Conservation (phyloP, 768 basidiomycete genomes). For the Amanita pseudoporphyria region DNA sequence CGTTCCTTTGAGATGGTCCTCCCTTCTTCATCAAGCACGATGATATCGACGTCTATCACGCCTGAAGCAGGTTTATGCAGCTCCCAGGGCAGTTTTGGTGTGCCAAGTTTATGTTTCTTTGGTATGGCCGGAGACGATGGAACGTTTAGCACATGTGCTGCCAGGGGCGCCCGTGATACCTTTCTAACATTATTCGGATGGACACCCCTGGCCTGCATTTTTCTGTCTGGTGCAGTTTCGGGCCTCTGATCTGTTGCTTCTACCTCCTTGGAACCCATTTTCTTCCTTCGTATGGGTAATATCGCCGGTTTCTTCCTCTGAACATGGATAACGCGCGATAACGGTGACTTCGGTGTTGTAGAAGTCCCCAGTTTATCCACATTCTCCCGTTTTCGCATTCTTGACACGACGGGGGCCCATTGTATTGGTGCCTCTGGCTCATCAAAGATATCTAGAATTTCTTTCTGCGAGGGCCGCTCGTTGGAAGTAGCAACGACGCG, state of each 20-base stretch:
- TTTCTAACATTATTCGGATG: not conserved
- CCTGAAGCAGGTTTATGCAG: conserved; percentile 29
- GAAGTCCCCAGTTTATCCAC: conserved; percentile 7
- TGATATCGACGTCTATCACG: conserved; percentile 56
- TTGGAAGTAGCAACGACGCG: conserved; percentile 46
- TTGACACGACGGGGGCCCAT: conserved; percentile 29
- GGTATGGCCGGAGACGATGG: conserved; percentile 28
- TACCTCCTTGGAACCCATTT: conserved; percentile 1
- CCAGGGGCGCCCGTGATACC: conserved; percentile 23
- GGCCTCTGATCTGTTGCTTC: not conserved
- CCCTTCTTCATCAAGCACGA: conserved; percentile 54
- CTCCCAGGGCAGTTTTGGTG: not conserved
- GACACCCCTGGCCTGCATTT: conserved; percentile 4
- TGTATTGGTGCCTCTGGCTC: conserved; percentile 29
- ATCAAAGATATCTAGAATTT: conserved; percentile 31
- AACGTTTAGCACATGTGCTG: conserved; percentile 21
- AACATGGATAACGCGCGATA: conserved; percentile 30
- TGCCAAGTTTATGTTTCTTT: conserved; percentile 6
- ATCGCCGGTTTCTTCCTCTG: conserved; percentile 29
- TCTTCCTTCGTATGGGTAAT: conserved; percentile 25
- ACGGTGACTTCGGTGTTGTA: conserved; percentile 19
- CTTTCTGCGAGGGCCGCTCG: conserved; percentile 19
- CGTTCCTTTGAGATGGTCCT: conserved; percentile 49
- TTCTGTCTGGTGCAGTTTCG: conserved; percentile 7
- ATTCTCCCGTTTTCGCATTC: conserved; percentile 41